Conservation (phyloP, 768 basidiomycete genomes). For the Mycena sanguinolenta region DNA sequence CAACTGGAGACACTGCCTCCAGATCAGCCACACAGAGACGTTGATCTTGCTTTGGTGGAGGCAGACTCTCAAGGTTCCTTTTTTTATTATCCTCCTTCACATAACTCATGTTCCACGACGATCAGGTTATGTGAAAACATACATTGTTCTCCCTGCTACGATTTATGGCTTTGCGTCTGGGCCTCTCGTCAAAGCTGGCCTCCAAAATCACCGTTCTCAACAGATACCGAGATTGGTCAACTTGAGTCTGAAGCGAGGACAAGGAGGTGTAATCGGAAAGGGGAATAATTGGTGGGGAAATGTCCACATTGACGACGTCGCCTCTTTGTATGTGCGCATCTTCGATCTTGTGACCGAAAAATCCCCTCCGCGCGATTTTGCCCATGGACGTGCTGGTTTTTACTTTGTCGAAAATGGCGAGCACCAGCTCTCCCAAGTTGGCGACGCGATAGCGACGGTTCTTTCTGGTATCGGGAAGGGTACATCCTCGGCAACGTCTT, state of each 20-base stretch:
- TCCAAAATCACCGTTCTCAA: constrained; percentile 63
- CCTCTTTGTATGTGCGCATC: constrained; percentile 57
- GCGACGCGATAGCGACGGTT: constrained; percentile 52
- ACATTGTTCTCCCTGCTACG: constrained; percentile 67
- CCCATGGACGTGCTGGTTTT: constrained; percentile 59
- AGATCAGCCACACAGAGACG: constrained; percentile 50
- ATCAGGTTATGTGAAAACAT: constrained; percentile 62
- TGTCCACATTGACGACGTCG: constrained; percentile 68
- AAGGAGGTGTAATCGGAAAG: constrained; percentile 64
- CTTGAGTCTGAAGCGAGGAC: constrained; percentile 55
- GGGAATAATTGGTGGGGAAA: constrained; percentile 69
- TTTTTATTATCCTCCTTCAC: background rate
- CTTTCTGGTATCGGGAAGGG: constrained; percentile 51
- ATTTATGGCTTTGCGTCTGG: constrained; percentile 65
- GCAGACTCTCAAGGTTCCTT: constrained; percentile 37
- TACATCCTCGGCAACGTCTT: constrained; percentile 57
- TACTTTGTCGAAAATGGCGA: constrained; percentile 68
- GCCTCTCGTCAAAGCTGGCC: constrained; percentile 62
- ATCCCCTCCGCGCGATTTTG: constrained; percentile 47
- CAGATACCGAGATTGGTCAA: constrained; percentile 63
- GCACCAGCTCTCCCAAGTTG: constrained; percentile 52
- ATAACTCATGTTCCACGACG: background rate
- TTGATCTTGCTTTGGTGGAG: constrained; percentile 45
- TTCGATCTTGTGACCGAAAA: constrained; percentile 51
- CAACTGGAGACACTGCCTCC: constrained; percentile 48